Evolutionary conservation across 2,329 filamentous ascomycete genomes (phyloP).

Genomic region (Zasmidium cellare): DNA sequence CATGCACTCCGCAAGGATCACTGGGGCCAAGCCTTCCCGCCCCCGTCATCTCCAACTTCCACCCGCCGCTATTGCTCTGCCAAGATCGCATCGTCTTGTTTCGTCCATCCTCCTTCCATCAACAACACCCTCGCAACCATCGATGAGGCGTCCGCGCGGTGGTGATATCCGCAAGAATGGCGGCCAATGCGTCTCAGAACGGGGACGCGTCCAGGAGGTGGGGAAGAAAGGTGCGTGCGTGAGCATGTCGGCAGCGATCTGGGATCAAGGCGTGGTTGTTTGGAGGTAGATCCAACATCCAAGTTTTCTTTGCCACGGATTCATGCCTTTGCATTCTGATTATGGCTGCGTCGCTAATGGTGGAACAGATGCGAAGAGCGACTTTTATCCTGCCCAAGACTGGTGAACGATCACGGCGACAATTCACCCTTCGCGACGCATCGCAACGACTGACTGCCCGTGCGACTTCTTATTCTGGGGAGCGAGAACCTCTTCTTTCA

Average conservation of each 20-base stretch:
- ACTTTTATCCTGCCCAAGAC: constrained; percentile 85
- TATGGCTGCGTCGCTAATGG: not conserved
- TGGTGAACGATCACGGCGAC: constrained; percentile 77
- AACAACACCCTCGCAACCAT: not conserved
- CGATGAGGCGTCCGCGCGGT: not conserved
- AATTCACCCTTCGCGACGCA: constrained; percentile 69
- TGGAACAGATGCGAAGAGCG: constrained; percentile 64
- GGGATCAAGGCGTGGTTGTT: not conserved
- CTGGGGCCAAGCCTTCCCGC: not conserved
- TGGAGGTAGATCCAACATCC: not conserved
- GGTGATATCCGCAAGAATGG: not conserved
- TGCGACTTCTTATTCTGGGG: constrained; percentile 36
- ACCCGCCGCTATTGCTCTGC: no score
- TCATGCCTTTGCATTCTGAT: not conserved
- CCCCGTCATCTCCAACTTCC: no score
- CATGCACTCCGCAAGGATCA: not conserved
- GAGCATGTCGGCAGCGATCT: not conserved
- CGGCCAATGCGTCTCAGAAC: not conserved
- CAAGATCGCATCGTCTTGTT: not conserved
- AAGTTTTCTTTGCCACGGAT: not conserved
- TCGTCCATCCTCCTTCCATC: not conserved
- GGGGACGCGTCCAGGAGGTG: not conserved
- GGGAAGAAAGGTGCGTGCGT: not conserved
- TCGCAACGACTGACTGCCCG: constrained; percentile 25
- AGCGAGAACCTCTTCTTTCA: constrained; percentile 35